Base-by-base conservation (phyloP, 495 filamentous ascomycete species). In the Penicillium argentinense region DNA sequence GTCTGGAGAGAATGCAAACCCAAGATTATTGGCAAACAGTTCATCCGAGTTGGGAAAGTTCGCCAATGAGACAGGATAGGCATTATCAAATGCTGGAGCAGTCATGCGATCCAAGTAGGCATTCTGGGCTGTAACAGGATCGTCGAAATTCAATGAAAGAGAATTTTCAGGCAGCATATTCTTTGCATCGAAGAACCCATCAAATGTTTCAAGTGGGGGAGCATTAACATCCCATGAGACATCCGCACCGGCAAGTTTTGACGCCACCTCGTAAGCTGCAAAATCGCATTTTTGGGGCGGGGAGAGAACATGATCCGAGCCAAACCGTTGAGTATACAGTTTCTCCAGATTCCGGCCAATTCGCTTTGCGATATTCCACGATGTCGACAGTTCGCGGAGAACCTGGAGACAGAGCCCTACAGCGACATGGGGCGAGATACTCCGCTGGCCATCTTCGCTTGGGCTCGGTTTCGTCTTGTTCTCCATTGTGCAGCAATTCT, bases 341-440 rank as follows among this genome's bases (percentile, higher is more conserved):
- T 51, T 59, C 32, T 62, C 59, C 3, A 62, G 26, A 14, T 62
- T 62, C 3, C 46, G 43, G 4, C 59, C 59, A 5, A 59, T 62
- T 3, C 59, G 59, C 28, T 59, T 59, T 0, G 59, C 56, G 9
- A 54, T 59, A 12, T 59, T 54, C 59, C 59, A 62, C 2, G 59
- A 59, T 3, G 56, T 59, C 4, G 59, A 62, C 2, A 62, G 38
- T 33, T 62, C 59, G 2, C 41, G 42, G 2, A 62, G 21, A 32
- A 59, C 49, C 25, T 59, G 49, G 12, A 59, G 40, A 11, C 39
- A 57, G 2, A 59, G 42, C 3, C 45, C 56, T 0, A 53, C 49
- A 1, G 56, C 56, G 0, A 47, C 46, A 21, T 56, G 56, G 4
- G 49, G 49, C 0, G 52, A 51, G 11, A 49, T 25, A 13, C 19